Evolutionary conservation across 768 basidiomycete genomes (phyloP).

Genomic region (Botryobasidium botryosum): DNA sequence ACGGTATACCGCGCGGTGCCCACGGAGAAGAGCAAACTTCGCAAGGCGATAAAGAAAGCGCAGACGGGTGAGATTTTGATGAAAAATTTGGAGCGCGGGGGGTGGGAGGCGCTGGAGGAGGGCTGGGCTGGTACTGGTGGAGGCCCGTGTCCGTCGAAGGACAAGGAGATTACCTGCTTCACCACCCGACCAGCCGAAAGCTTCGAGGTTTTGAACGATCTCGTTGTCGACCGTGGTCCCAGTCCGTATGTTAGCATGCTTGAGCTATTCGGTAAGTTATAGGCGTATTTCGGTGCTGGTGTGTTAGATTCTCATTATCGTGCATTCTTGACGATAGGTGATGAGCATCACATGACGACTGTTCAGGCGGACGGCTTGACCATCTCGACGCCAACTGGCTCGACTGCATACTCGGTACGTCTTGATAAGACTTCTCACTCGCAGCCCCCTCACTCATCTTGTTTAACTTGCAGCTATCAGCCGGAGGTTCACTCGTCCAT

Average conservation of each 20-base stretch:
- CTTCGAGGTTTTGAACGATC: constrained; percentile 93
- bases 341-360: constrained; percentile 98
- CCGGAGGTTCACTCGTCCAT: constrained; percentile 93
- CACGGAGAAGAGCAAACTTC: constrained; percentile 43
- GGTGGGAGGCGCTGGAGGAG: constrained; percentile 93
- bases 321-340: constrained; percentile 43
- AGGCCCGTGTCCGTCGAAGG: constrained; percentile 39
- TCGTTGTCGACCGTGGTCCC: constrained; percentile 95
- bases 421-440: not conserved
- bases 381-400: constrained; percentile 91
- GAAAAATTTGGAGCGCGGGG: constrained; percentile 75
- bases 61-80: constrained; percentile 96
- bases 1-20: constrained; percentile 89
- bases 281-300: not conserved
- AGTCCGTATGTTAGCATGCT: constrained; percentile 93
- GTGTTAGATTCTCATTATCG: constrained; percentile 4
- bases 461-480: constrained; percentile 48
- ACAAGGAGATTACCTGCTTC: constrained; percentile 98
- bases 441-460: not conserved
- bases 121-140: constrained; percentile 33
- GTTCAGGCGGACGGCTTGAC: constrained; percentile 96
- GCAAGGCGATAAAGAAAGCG: constrained; percentile 79
- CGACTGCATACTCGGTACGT: constrained; percentile 91
- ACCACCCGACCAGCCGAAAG: constrained; percentile 87
- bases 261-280: constrained; percentile 78